phyloP scores from a whole-genome alignment of 169 alveolate species.

The Eimeria nieschulzi region DNA sequence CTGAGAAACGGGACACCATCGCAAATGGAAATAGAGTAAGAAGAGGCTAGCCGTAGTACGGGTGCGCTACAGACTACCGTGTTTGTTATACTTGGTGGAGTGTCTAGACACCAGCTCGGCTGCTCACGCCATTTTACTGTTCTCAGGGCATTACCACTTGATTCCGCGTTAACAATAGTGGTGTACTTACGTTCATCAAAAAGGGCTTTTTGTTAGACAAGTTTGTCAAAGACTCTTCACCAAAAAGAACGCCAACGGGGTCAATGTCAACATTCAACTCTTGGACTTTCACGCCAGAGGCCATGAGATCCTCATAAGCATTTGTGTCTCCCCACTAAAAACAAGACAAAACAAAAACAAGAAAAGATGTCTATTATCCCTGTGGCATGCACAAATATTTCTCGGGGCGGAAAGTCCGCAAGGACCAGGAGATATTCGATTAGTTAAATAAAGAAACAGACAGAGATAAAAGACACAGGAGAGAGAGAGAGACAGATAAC shows the following conservation, averaged over 20 bases:
- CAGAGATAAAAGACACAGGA: too few species aligned
- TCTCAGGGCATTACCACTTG: too few species aligned
- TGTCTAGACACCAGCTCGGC: not conserved
- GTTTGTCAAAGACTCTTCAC: conserved; percentile 20
- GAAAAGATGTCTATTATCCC: too few species aligned
- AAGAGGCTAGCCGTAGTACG: too few species aligned
- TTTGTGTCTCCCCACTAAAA: conserved; percentile 39
- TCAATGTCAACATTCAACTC: conserved; percentile 26
- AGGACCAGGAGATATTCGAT: not conserved
- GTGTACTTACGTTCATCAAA: conserved; percentile 23
- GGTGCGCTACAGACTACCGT: not conserved
- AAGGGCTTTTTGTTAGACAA: conserved; percentile 37
- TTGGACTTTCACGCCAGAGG: conserved; percentile 31
- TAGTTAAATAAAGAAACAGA: not conserved
- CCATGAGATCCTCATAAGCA: conserved; percentile 36
- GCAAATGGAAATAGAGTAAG: not conserved
- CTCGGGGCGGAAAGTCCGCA: too few species aligned
- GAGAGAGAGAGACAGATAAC: not conserved
- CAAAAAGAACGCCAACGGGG: conserved; percentile 28
- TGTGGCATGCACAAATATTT: too few species aligned
- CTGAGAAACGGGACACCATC: not conserved
- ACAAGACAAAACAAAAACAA: not conserved
- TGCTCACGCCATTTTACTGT: too few species aligned
- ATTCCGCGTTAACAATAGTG: not conserved
- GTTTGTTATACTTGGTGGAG: not conserved